Evolutionary conservation across 768 basidiomycete species (phyloP).

Genomic region (Cystobasidium ongulense): DNA sequence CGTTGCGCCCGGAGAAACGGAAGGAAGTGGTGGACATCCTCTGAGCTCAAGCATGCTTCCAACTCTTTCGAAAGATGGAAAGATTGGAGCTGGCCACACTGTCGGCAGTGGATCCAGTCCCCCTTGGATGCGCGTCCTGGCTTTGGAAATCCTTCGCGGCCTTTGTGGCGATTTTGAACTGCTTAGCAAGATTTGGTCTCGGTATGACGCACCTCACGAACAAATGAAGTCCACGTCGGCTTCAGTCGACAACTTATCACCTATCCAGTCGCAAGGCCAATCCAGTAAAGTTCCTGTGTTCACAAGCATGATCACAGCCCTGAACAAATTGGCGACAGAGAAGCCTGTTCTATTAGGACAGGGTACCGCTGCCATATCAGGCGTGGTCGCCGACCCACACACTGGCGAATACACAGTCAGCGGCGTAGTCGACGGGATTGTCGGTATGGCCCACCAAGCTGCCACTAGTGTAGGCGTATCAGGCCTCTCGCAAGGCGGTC

Average conservation of each 20-base stretch:
- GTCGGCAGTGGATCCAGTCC: constrained; percentile 46
- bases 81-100: constrained; percentile 31
- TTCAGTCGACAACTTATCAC: neutral
- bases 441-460: constrained; percentile 43
- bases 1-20: constrained; percentile 47
- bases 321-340: constrained; percentile 80
- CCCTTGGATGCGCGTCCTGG: constrained; percentile 78
- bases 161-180: constrained; percentile 72
- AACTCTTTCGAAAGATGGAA: constrained; percentile 53
- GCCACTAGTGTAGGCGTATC: constrained; percentile 50
- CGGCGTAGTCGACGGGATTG: constrained; percentile 24
- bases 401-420: constrained; percentile 35
- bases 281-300: constrained; percentile 53
- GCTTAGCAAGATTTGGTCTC: constrained; percentile 67
- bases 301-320: constrained; percentile 64
- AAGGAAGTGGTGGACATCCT: constrained; percentile 41
- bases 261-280: constrained; percentile 39
- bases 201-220: constrained; percentile 52
- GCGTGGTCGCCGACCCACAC: constrained; percentile 56
- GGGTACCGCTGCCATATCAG: constrained; percentile 63
- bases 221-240: neutral
- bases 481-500: constrained; percentile 14
- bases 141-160: constrained; percentile 86
- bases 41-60: constrained; percentile 18
- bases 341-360: constrained; percentile 77